Evolutionary conservation across 768 basidiomycete genomes (phyloP), one percentile per base, ranked within the genome.

Genomic region (Calocybe gangraenosa): DNA sequence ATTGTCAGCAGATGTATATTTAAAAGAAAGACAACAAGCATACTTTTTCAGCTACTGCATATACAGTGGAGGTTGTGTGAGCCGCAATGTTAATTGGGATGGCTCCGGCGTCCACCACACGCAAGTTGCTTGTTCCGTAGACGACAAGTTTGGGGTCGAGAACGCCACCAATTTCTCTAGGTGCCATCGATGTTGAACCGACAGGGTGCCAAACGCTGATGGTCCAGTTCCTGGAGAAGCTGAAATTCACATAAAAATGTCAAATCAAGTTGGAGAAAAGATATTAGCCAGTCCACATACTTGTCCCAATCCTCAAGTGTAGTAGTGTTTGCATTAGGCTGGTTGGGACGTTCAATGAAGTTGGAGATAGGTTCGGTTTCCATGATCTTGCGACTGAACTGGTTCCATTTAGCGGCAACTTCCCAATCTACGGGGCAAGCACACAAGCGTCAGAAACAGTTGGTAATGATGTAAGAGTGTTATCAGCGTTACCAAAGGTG

Each of bases 51-150:
- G 47, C 47, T 32, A 49, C 39, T 17, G 37, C 47, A 21, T 49
- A 49, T 18, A 49, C 25, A 13, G 47, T 43, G 6, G 47, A 36
- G 15, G 39, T 7, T 10, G 47, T 43, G 15, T 49, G 47, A 1
- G 47, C 42, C 2, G 42, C 47, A 14, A 49, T 35, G 13, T 49
- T 43, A 20, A 49, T 49, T 3, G 47, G 47, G 20, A 49, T 19
- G 3, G 37, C 38, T 7, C 42, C 21, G 5, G 62, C 63, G 51
- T 66, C 64, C 10, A 66, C 62, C n/a, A 69, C 62, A 19, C 66
- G 65, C 7, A 69, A 51, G 44, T 63, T 63, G 22, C 48, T 40
- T 6, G 56, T 55, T 17, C 60, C 62, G 36, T 63, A 63, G 34
- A 63, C 59, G 20, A 52, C 52, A 44, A 63, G 46, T 11, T 53